Evolutionary conservation across 202 grass and related monocot genomes (phyloP).

Genomic region (Panicum virgatum): DNA sequence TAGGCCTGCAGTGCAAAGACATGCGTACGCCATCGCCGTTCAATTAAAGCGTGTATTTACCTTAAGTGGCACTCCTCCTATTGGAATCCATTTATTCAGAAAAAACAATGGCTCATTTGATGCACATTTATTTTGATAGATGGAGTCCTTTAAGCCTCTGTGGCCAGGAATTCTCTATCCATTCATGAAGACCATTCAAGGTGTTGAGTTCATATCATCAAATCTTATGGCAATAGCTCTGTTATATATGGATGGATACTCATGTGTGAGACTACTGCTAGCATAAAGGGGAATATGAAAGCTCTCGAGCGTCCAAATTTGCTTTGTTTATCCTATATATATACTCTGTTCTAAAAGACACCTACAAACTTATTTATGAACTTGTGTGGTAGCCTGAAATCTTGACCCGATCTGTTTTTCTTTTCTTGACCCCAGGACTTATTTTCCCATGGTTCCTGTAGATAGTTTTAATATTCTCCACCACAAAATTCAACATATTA

Average conservation of each 20-base stretch:
- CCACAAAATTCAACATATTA: background rate
- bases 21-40: slow-evolving; percentile 1
- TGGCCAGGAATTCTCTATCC: slow-evolving; percentile 14
- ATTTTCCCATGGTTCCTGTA: background rate
- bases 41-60: slow-evolving; percentile 19
- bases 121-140: slow-evolving; percentile 37
- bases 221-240: background rate
- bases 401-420: background rate
- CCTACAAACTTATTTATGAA: background rate
- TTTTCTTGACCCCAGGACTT: background rate
- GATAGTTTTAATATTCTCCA: background rate
- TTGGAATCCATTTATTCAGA: slow-evolving; percentile 34
- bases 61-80: slow-evolving; percentile 23
- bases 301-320: background rate
- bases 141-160: slow-evolving; percentile 20
- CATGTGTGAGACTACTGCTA: background rate
- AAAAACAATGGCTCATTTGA: slow-evolving; percentile 30
- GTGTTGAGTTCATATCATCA: too few relatives aligned
- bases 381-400: background rate
- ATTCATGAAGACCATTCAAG: slow-evolving; percentile 35
- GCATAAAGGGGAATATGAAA: background rate
- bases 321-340: background rate
- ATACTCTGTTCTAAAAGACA: too few relatives aligned
- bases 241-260: background rate
- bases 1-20: slow-evolving; percentile 15